Evolutionary conservation across 2,329 filamentous ascomycete species (phyloP), one percentile per base, ranked within the genome.

Genomic region (Fusarium agapanthi): DNA sequence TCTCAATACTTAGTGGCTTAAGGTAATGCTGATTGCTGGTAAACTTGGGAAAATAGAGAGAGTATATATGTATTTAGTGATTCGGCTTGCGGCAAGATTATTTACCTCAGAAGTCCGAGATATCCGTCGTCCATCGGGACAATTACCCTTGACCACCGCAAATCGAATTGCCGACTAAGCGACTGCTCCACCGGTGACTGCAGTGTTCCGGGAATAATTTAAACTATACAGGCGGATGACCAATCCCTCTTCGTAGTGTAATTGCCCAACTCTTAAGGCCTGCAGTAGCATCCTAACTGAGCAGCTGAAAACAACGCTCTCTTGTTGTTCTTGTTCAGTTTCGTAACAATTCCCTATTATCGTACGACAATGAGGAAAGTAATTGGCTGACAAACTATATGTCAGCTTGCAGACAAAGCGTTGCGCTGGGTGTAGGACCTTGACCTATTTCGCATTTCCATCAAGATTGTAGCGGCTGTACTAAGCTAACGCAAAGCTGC

Each of bases 131-230:
- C 2, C 2, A 48, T 32, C 28, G 28, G 45, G 11, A 48, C 4
- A 2, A 30, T 48, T 24, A 48, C 28, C 15, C 22, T 7, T 18
- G 28, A 2, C 7, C 3, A 18, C 15, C 7, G 20, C 0, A 18
- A 1, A 18, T 24, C 11, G 16, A 7, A 10, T 7, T 14, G 41
- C 7, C 1, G 2, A 6, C 3, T 9, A 9, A 1, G 28, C 3
- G 45, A 30, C 2, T 8, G 20, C 26, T 22, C 12, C 44, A 28
- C 26, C 22, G 16, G 41, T 26, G 24, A 44, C 41, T n/a, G 14
- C 44, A 30, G 26, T 30, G 4, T 47, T 6, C 44, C 6, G 6
- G 4, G 9, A 22, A 20, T 8, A 11, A 16, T 22, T 7, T 22
- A 7, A 15, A 5, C n/a, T 15, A 28, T 7, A 14, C 1, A 22